Evolutionary conservation across 352 stramenopile genomes (phyloP).

Genomic region (Globisporangium takayamanum): DNA sequence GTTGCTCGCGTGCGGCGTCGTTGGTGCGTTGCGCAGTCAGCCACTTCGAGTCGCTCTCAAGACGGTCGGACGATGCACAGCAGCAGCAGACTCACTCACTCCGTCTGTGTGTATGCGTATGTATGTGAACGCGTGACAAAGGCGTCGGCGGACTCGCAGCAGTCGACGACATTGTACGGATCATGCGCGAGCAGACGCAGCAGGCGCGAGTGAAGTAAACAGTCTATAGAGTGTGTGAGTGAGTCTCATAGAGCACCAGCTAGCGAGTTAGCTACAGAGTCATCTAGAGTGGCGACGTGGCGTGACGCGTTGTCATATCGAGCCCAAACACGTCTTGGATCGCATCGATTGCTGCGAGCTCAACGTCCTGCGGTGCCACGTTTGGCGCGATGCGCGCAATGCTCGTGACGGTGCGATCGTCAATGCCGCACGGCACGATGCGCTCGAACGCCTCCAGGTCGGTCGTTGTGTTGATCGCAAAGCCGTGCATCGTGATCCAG

Average conservation of each 20-base stretch:
- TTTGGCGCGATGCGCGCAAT: slow-evolving; percentile 50
- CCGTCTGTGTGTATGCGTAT: slow-evolving; percentile 6
- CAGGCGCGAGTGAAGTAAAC: not conserved
- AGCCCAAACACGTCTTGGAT: slow-evolving; percentile 68
- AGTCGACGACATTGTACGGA: slow-evolving; percentile 48
- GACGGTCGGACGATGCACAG: too few species aligned
- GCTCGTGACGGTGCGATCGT: slow-evolving; percentile 82
- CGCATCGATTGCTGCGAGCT: slow-evolving; percentile 56
- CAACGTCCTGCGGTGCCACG: slow-evolving; percentile 49
- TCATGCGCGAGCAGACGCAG: slow-evolving; percentile 22
- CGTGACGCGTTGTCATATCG: slow-evolving; percentile 42
- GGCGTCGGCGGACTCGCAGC: slow-evolving; percentile 62
- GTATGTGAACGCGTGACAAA: slow-evolving; percentile 5
- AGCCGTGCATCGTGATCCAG: slow-evolving; percentile 99
- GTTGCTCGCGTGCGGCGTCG: slow-evolving; percentile 92
- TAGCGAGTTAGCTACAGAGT: not conserved
- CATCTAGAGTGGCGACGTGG: slow-evolving; percentile 27
- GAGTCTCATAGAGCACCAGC: not conserved
- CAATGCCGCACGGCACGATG: slow-evolving; percentile 97
- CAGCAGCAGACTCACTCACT: not conserved
- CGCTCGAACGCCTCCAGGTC: slow-evolving; percentile 91
- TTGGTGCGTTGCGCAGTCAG: slow-evolving; percentile 39
- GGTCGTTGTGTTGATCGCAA: slow-evolving; percentile 95
- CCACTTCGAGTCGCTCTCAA: too few species aligned
- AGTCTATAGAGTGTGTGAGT: slow-evolving; percentile 5